Base-by-base conservation (phyloP, 805 yeast genomes). In the Starmerella floricola region DNA sequence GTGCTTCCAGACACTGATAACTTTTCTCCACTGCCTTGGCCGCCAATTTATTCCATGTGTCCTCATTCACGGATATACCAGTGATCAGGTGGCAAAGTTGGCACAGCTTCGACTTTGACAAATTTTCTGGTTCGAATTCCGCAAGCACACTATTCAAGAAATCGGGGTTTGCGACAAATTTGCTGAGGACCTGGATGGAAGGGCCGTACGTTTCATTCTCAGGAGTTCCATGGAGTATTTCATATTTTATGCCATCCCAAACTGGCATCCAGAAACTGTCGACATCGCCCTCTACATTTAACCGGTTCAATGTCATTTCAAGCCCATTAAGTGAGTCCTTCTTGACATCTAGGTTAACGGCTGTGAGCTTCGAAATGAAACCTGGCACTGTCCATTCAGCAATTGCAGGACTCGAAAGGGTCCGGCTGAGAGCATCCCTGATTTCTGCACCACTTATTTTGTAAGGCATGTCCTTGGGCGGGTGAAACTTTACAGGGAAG, bases 401-500 rank as follows among this genome's bases (percentile, higher is more conserved):
- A 57, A 77, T 81, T 59, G 40, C 74, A 75, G 13, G 85, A 66
- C 2, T 83, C 66, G 34, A 85, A 67, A 54, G 31, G 3, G 87
- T 78, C 1, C 55, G 51, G 51, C 87, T 68, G 41, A 91, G 64
- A 6, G 73, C 68, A 10, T 54, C 34, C 55, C 83, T 84, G 51
- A 93, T 66, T 41, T 85, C 81, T 1, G 69, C 72, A 1, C 85
- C 74, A 0, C 94, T 75, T 49, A 85, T 81, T 48, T 78, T 75
- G 58, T 86, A 85, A 0, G 91, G 87, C 53, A 88, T 95, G 58
- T 83, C 83, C 51, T 70, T 66, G 3, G 97, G 95, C 1, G 97
- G 95, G 44, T 77, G 78, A 63, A 93, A 91, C 1, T 95, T 81
- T 33, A 91, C 87, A 11, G 99, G 99, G 64, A 88, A 91, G 63